Conservation (phyloP, 441 rosid genomes). For the Pelargonium myrrhifolium region DNA sequence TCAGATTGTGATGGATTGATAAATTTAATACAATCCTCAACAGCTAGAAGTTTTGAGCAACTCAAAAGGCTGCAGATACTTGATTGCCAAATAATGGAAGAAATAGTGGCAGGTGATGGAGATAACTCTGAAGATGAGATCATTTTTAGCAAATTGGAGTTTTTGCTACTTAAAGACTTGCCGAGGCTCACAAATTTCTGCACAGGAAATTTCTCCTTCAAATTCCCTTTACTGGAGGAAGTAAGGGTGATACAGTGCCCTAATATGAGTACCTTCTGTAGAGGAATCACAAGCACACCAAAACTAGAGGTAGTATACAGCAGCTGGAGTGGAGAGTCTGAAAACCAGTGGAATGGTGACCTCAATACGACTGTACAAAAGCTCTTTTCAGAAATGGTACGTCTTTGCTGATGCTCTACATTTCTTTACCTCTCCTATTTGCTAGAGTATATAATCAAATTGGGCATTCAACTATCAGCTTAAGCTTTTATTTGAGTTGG, state of each 20-base stretch:
- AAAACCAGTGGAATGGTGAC: conserved; percentile 13
- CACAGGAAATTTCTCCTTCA: neutral
- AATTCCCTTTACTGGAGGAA: neutral
- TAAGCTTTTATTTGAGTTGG: too few species aligned
- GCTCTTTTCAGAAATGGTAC: neutral
- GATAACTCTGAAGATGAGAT: neutral
- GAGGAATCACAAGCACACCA: conserved; percentile 10
- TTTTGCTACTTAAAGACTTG: neutral
- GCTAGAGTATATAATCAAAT: too few species aligned
- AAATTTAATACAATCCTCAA: neutral
- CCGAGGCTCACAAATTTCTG: neutral
- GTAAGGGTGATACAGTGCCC: neutral
- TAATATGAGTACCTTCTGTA: neutral
- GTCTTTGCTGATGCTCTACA: neutral
- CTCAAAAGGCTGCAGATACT: neutral
- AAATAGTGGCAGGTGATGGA: neutral
- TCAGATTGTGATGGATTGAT: conserved; percentile 19
- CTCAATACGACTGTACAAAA: conserved; percentile 14
- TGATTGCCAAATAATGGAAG: neutral
- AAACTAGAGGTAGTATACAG: conserved; percentile 2
- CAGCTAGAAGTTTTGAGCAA: neutral
- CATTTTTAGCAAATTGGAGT: neutral
- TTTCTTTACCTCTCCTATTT: neutral
- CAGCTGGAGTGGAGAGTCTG: neutral
- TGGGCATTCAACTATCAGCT: too few species aligned